A percentile compares a stretch with the other conserved stretches of the same genome.
Conservation (phyloP, 164 flowering plant species). For the Cinnamomum micranthum region DNA sequence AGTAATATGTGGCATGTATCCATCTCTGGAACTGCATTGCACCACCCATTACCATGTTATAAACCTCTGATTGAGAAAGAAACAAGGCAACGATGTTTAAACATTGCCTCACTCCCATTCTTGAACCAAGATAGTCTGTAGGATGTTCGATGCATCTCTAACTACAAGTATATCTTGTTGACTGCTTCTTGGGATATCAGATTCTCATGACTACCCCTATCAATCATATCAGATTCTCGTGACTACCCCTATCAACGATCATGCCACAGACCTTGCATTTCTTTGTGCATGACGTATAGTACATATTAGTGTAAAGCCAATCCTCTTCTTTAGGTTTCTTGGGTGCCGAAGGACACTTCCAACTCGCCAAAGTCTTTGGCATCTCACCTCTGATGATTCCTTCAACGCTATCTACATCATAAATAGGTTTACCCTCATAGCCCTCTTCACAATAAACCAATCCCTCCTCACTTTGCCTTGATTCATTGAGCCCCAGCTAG, state of each 20-base stretch:
- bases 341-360: background rate
- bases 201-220: conserved; percentile 19
- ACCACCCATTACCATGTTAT: conserved; percentile 1
- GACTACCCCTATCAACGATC: conserved; percentile 13
- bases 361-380: background rate
- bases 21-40: conserved; percentile 7
- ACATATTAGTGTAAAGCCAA: conserved; percentile 3
- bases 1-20: conserved; percentile 4
- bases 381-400: too few species aligned
- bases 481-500: too few species aligned
- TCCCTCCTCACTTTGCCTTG: too few species aligned
- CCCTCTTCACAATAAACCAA: too few species aligned
- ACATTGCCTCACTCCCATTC: conserved; percentile 1
- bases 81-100: background rate
- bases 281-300: background rate
- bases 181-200: conserved; percentile 8
- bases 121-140: conserved; percentile 14
- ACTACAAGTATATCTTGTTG: background rate
- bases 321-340: background rate
- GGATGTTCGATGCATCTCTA: conserved; percentile 5
- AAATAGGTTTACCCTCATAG: too few species aligned
- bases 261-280: conserved; percentile 10
- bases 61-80: conserved; percentile 10
- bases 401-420: too few species aligned
- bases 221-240: conserved; percentile 19